These are phyloP conservation scores for Paralagenidium karlingii DNA, from an alignment of 352 stramenopile genomes.

Conservation along the genomic window DNA sequence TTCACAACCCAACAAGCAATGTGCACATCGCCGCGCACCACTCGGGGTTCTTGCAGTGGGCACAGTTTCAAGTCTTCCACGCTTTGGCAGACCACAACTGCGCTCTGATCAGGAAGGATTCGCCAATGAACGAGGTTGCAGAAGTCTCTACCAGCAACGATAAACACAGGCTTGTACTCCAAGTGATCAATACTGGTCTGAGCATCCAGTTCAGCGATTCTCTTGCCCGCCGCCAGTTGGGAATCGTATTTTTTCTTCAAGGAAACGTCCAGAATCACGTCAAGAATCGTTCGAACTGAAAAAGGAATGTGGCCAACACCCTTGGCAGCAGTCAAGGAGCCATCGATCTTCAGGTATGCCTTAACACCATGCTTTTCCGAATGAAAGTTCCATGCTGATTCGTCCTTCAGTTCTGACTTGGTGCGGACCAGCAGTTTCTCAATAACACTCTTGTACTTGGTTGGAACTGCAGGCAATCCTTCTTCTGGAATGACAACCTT, in stretches of 20 bases:
- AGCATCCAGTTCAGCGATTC: constrained; percentile 23
- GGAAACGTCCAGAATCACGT: constrained; percentile 30
- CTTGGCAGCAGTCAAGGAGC: constrained; percentile 43
- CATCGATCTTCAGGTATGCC: constrained; percentile 51
- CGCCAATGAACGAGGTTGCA: constrained; percentile 61
- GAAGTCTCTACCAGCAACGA: constrained; percentile 63
- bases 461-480: constrained; percentile 23
- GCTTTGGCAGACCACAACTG: constrained; percentile 52
- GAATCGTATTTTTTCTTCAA: constrained; percentile 41
- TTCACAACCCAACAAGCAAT: constrained; percentile 54
- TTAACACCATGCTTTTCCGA: constrained; percentile 59
- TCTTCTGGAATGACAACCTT: constrained; percentile 18
- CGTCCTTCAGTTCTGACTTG: constrained; percentile 42
- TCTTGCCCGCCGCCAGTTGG: constrained; percentile 29
- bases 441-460: constrained; percentile 39
- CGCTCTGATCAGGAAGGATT: constrained; percentile 39
- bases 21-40: constrained; percentile 52
- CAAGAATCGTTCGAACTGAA: constrained; percentile 35
- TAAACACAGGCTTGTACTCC: constrained; percentile 71
- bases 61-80: constrained; percentile 41
- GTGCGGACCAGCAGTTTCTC: constrained; percentile 41
- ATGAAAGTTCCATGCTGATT: constrained; percentile 44
- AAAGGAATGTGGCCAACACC: constrained; percentile 35
- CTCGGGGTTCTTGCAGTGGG: constrained; percentile 51
- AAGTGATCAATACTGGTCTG: constrained; percentile 59